Conservation (phyloP, 371 early-diverging fungal species). For the Coemansia sp. region DNA sequence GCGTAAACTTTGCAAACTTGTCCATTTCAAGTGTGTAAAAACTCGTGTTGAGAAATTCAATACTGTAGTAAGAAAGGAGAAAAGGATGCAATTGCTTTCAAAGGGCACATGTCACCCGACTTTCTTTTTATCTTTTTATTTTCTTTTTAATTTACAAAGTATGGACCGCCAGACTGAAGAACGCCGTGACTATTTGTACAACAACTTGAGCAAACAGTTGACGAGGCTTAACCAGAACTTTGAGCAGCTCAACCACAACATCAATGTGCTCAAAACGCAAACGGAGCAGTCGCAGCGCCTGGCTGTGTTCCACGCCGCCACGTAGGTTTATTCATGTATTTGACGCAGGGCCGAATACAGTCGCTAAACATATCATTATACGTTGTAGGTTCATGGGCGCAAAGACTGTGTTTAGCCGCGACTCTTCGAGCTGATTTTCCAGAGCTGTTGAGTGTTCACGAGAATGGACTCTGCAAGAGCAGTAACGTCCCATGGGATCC, state of each 20-base stretch:
- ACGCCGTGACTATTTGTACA: constrained; percentile 42
- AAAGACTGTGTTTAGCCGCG: constrained; percentile 28
- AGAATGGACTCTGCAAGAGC: too few species aligned
- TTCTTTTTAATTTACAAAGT: neutral
- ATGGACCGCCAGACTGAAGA: constrained; percentile 43
- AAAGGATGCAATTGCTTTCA: neutral
- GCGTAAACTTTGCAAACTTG: constrained; percentile 61
- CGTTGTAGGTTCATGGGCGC: constrained; percentile 42
- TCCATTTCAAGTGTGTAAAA: constrained; percentile 52
- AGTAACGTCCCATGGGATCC: neutral
- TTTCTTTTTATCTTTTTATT: neutral
- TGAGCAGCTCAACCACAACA: constrained; percentile 35
- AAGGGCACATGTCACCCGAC: neutral
- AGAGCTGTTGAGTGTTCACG: too few species aligned
- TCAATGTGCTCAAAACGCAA: constrained; percentile 27
- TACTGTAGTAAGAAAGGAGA: neutral
- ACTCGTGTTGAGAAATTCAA: neutral
- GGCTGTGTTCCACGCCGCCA: constrained; percentile 38
- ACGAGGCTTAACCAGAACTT: constrained; percentile 42
- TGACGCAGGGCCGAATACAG: too few species aligned
- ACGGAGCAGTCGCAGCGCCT: constrained; percentile 43
- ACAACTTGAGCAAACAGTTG: constrained; percentile 45
- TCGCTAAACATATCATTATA: neutral
- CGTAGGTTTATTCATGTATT: constrained; percentile 12
- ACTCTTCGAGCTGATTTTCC: too few species aligned